Conservation (phyloP, 2,329 filamentous ascomycete species). For the Pseudogymnoascus sp. region DNA sequence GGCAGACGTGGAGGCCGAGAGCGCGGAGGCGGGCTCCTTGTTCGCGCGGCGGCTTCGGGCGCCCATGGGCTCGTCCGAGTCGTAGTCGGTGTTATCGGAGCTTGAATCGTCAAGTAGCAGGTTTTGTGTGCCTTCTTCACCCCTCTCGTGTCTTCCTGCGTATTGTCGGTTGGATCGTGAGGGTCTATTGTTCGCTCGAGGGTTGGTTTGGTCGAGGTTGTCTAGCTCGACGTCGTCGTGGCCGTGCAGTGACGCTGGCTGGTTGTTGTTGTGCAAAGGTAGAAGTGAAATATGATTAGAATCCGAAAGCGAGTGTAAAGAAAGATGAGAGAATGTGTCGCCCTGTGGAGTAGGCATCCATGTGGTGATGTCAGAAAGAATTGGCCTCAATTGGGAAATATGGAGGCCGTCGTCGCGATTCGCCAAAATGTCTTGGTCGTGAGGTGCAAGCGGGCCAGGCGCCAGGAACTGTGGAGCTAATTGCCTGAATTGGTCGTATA, state of each 20-base stretch:
- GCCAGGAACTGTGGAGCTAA: conserved; percentile 8
- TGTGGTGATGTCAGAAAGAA: conserved; percentile 21
- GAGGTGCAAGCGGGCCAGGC: conserved; percentile 5
- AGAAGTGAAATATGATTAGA: conserved; percentile 8
- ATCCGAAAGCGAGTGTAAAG: conserved; percentile 11
- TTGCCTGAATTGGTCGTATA: conserved; percentile 6
- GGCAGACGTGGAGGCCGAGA: conserved; percentile 20
- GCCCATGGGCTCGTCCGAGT: conserved; percentile 24
- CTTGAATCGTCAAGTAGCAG: conserved; percentile 20
- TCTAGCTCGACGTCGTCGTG: conserved; percentile 4
- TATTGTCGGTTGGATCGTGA: neutral
- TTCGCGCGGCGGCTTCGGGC: conserved; percentile 23
- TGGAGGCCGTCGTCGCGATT: conserved; percentile 8
- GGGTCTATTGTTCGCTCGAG: conserved; percentile 5
- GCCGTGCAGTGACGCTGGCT: neutral
- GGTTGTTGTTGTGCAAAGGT: neutral
- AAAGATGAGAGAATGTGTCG: conserved; percentile 28
- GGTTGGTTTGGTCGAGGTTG: neutral
- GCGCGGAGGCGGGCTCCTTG: conserved; percentile 18
- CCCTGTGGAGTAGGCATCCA: conserved; percentile 34
- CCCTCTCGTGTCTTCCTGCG: neutral
- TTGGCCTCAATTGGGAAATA: conserved; percentile 3
- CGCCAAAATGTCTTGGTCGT: neutral
- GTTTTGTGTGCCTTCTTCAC: conserved; percentile 19
- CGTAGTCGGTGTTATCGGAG: conserved; percentile 21